Conservation (phyloP, 2,329 filamentous ascomycete genomes). For the Didymella lethalis region DNA sequence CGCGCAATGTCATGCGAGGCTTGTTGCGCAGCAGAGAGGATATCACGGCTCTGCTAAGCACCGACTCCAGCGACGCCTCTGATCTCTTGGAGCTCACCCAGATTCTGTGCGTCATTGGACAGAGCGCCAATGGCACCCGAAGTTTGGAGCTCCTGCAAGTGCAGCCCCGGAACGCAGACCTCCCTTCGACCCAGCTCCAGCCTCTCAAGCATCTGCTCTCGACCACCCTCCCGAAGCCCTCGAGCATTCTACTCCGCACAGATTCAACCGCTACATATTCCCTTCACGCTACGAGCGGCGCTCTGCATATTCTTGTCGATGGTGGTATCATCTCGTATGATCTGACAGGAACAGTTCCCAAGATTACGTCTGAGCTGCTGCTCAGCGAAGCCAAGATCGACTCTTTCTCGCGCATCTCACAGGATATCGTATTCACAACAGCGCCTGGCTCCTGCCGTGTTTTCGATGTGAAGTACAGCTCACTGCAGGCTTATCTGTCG, state of each 20-base stretch:
- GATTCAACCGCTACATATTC: conserved; percentile 53
- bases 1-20: conserved; percentile 53
- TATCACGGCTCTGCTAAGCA: conserved; percentile 51
- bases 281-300: conserved; percentile 69
- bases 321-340: conserved; percentile 69
- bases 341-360: conserved; percentile 68
- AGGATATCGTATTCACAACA: conserved; percentile 70
- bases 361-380: conserved; percentile 60
- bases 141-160: conserved; percentile 41
- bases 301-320: conserved; percentile 66
- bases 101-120: conserved; percentile 45
- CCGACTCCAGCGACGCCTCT: conserved; percentile 33
- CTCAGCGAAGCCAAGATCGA: conserved; percentile 61
- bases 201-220: conserved; percentile 46
- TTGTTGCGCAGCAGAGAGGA: conserved; percentile 57
- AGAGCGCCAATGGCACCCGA: conserved; percentile 27
- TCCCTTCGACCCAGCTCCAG: conserved; percentile 38
- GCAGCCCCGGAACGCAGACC: conserved; percentile 42
- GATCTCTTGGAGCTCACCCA: conserved; percentile 48
- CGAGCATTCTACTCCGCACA: conserved; percentile 18
- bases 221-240: conserved; percentile 37
- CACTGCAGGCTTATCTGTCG: conserved; percentile 55
- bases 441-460: conserved; percentile 61
- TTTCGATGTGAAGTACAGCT: conserved; percentile 73
- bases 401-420: conserved; percentile 72